A percentile compares a stretch with the other conserved stretches of the same genome.
Evolutionary conservation across 371 early-diverging fungal genomes (phyloP).

Genomic region (Rhizopus arrhizus): DNA sequence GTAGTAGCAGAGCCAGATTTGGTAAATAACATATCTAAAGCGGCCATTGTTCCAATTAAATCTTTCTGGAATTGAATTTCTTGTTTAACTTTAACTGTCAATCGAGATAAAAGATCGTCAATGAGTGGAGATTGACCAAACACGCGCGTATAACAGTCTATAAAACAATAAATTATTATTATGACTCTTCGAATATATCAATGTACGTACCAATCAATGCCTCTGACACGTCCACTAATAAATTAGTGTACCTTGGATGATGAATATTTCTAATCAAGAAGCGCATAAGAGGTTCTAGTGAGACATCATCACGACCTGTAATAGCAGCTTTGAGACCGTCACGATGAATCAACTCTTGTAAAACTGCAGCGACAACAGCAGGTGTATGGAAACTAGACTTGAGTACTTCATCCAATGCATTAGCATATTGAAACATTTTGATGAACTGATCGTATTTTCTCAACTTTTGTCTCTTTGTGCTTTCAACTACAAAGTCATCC

Average conservation of each 20-base stretch:
- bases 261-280: constrained; percentile 79
- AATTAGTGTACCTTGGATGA: constrained; percentile 74
- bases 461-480: constrained; percentile 60
- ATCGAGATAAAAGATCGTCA: constrained; percentile 63
- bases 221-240: constrained; percentile 78
- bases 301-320: constrained; percentile 84
- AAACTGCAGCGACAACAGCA: constrained; percentile 66
- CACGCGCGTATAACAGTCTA: constrained; percentile 82
- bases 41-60: constrained; percentile 72
- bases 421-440: constrained; percentile 80
- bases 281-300: constrained; percentile 78
- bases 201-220: constrained; percentile 66
- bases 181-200: background rate
- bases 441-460: constrained; percentile 81
- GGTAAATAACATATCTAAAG: constrained; percentile 79
- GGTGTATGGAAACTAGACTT: constrained; percentile 54
- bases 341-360: constrained; percentile 89
- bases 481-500: constrained; percentile 75
- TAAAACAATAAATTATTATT: background rate
- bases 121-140: constrained; percentile 78
- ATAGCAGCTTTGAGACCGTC: constrained; percentile 80
- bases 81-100: constrained; percentile 66
- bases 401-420: constrained; percentile 83
- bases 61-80: constrained; percentile 81
- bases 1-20: constrained; percentile 24